Evolutionary conservation across 2,329 filamentous ascomycete genomes (phyloP).

Genomic region (Aphanoascus verrucosus): DNA sequence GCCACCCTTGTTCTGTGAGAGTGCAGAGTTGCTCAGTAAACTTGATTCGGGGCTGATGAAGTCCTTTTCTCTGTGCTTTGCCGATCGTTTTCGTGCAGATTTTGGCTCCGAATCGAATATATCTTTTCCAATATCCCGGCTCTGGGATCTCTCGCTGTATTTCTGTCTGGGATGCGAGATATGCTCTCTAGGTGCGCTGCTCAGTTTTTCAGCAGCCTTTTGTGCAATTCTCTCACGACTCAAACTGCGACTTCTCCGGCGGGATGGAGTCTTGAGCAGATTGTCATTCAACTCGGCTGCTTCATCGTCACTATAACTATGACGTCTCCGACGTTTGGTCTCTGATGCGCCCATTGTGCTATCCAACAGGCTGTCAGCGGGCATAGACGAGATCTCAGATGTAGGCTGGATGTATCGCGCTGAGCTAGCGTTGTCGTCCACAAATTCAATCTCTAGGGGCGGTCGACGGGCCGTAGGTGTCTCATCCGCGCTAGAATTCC

Average conservation of each 20-base stretch:
- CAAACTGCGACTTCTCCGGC: conserved; percentile 46
- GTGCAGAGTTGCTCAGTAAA: conserved; percentile 46
- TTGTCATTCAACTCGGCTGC: conserved; percentile 20
- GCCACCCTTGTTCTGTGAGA: conserved; percentile 42
- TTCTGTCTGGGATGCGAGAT: conserved; percentile 35
- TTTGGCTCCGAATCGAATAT: conserved; percentile 32
- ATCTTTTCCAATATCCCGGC: conserved; percentile 35
- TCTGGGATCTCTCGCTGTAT: conserved; percentile 36
- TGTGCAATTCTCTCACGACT: conserved; percentile 56
- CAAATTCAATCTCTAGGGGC: conserved; percentile 82
- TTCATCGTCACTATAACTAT: conserved; percentile 53
- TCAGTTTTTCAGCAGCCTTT: conserved; percentile 58
- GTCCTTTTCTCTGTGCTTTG: conserved; percentile 44
- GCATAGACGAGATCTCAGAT: conserved; percentile 81
- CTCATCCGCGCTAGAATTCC: conserved; percentile 67
- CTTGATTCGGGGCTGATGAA: conserved; percentile 51
- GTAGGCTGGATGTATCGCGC: conserved; percentile 54
- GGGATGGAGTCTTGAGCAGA: conserved; percentile 46
- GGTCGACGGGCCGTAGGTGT: conserved; percentile 58
- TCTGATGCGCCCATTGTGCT: conserved; percentile 39
- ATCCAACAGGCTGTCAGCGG: conserved; percentile 59
- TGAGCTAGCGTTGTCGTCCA: conserved; percentile 59
- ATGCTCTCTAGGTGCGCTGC: conserved; percentile 38
- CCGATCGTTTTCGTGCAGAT: conserved; percentile 39
- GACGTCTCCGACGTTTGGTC: conserved; percentile 36